phyloP scores from a whole-genome alignment of 805 yeast species.

The Cyberlindnera japonica region DNA sequence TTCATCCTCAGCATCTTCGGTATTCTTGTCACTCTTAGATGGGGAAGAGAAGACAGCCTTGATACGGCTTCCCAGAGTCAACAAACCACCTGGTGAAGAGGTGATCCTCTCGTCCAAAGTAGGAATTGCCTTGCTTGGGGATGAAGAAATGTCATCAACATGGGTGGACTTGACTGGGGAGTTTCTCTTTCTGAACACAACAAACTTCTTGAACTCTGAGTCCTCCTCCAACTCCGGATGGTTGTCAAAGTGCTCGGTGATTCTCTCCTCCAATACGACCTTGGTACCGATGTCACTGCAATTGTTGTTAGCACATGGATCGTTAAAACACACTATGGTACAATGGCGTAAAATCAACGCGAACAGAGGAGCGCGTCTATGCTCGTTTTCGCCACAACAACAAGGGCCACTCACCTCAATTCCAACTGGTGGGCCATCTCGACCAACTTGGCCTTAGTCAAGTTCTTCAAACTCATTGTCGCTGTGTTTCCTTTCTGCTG shows the following conservation, averaged over 20 bases:
- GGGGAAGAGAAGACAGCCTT: constrained; percentile 25
- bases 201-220: constrained; percentile 23
- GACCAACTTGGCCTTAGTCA: constrained; percentile 36
- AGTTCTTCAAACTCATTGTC: constrained; percentile 31
- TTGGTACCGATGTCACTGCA: constrained; percentile 30
- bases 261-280: constrained; percentile 29
- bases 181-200: constrained; percentile 25
- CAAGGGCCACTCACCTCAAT: constrained; percentile 29
- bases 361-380: not conserved
- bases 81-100: constrained; percentile 23
- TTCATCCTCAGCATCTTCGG: constrained; percentile 13
- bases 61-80: constrained; percentile 21
- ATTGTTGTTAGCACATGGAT: constrained; percentile 9
- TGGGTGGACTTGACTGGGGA: constrained; percentile 27
- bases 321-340: not conserved
- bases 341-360: constrained; percentile 1
- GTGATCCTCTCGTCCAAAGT: constrained; percentile 10
- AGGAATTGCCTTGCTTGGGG: constrained; percentile 13
- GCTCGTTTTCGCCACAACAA: not conserved
- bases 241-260: constrained; percentile 26
- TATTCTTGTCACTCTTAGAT: too few relatives aligned
- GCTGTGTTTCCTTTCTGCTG: not conserved
- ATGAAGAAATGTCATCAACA: constrained; percentile 9
- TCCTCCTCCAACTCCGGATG: constrained; percentile 31
- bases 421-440: constrained; percentile 34